phyloP scores from a whole-genome alignment of 2,329 filamentous ascomycete genomes.

The Pseudogymnoascus sp. region DNA sequence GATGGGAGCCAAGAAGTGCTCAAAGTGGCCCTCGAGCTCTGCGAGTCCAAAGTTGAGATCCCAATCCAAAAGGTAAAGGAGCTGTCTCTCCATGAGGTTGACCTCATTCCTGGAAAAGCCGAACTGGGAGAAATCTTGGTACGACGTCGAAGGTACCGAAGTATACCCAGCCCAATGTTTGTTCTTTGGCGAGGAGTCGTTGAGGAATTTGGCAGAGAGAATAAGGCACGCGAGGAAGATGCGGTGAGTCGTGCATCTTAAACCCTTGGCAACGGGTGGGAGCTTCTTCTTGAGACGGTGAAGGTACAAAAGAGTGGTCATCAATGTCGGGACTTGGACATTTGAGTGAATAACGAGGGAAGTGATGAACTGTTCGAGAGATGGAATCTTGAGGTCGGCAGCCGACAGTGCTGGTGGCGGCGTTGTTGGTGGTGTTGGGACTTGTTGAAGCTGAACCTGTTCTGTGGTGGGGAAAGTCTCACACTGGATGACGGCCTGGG shows the following conservation, averaged over 20 bases:
- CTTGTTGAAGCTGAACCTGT: slow-evolving; percentile 25
- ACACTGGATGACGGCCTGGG: slow-evolving; percentile 71
- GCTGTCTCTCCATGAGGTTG: slow-evolving; percentile 98
- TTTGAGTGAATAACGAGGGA: slow-evolving; percentile 87
- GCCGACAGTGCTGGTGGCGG: slow-evolving; percentile 32
- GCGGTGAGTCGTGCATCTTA: slow-evolving; percentile 91
- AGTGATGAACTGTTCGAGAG: slow-evolving; percentile 83
- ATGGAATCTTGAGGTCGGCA: slow-evolving; percentile 56
- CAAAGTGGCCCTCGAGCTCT: slow-evolving; percentile 79
- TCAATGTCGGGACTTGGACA: slow-evolving; percentile 92
- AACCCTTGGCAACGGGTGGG: slow-evolving; percentile 89
- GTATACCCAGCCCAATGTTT: slow-evolving; percentile 99
- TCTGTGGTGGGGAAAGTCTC: slow-evolving; percentile 49
- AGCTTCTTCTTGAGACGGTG: slow-evolving; percentile 73
- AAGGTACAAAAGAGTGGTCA: slow-evolving; percentile 94
- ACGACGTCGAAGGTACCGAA: slow-evolving; percentile 57
- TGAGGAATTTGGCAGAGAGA: slow-evolving; percentile 89
- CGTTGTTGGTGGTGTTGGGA: slow-evolving; percentile 33
- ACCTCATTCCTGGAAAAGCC: slow-evolving; percentile 93
- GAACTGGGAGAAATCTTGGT: slow-evolving; percentile 50
- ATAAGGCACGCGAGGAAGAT: slow-evolving; percentile 91
- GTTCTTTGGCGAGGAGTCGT: slow-evolving; percentile 98
- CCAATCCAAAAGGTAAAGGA: slow-evolving; percentile 91
- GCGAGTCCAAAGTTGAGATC: slow-evolving; percentile 78
- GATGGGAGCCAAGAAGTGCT: slow-evolving; percentile 81